Base-by-base conservation (phyloP, 495 filamentous ascomycete genomes). In the Trichoderma orchidacearum region DNA sequence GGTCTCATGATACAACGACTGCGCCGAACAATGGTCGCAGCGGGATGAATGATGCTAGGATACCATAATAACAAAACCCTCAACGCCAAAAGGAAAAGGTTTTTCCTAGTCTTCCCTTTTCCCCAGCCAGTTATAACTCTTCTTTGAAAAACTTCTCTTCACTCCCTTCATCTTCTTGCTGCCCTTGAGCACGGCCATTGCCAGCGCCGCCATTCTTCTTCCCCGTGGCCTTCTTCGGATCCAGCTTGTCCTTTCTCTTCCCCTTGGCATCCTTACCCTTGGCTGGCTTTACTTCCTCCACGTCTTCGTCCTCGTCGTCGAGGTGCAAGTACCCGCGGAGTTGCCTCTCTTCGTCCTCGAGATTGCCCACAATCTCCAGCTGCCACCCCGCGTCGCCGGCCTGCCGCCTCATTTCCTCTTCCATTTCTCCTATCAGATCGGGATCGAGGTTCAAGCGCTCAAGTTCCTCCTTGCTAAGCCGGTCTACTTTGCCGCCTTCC, bases 381-480 rank as follows among this genome's bases (percentile, higher is more conserved):
- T 77, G 78, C 80, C 78, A 83, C 38, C 72, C 76, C 59, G 74
- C 72, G 27, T 78, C 77, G 15, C 74, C 71, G 1, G 76, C 79
- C 11, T 76, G 53, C 51, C 66, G 67, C 61, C 78, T 65, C 50
- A 84, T 58, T 61, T 85, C 72, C 57, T 82, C 75, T 62, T 74
- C 77, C 57, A 90, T 69, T 56, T 75, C 71, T 23, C 27, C 18
- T 23, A 93, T 69, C 56, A 79, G 74, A 54, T 85, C 75, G 7
- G 80, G 78, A 58, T 85, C 80, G n/a, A 95, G 70, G 21, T 85
- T 80, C 58, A 87, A 70, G 61, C 85, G 81, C 63, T 80, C 78
- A 51, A 95, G 63, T 32, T 85, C 81, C 35, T 85, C 79, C 35
- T 79, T 75, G 8, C 72, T 75, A 56, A 85, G 60, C 36, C 69